Evolutionary conservation across 108 stramenopile genomes (phyloP), one percentile per base, ranked within the genome.

Genomic region (Schizochytrium sp.): DNA sequence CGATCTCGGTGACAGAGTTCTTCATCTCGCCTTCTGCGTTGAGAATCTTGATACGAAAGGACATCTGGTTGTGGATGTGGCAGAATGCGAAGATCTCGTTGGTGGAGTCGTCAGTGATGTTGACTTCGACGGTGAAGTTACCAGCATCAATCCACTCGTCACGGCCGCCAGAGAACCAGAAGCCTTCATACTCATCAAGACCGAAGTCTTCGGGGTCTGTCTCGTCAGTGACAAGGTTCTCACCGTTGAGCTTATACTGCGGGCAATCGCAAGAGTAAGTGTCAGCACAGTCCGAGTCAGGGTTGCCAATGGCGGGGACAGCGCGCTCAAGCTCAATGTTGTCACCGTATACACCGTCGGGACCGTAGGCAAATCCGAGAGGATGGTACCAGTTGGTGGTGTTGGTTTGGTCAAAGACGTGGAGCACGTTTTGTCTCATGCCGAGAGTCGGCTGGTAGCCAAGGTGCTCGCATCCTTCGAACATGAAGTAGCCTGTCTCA

Each of bases 61-160:
- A 83, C 95, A 96, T 96, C 50, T 61, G 89, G 88, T 94, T 87
- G 91, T 95, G 95, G 53, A 96, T 94, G 89, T 97, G 97, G 90
- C 97, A 97, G 88, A 97, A 97, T 91, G 96, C 96, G 88, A 97
- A 97, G 47, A 97, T 94, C 89, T 97, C 97, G 88, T 88, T 89
- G 0, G 91, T 93, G 57, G 10, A 19, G n/a, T 46, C 28, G 46
- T 91, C 91, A 4, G 92, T 91, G 46, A 96, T 94, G 28, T 91
- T 93, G 38, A 96, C 92, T 45, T 92, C 61, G 10, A 96, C 93
- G 47, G 91, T 93, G 91, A 95, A 96, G 38, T 89, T 57, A 19
- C 92, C 93, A 47, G 72, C 76, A 2, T 83, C 93, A n/a, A 91
- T 4, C 97, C 97, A 97, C 10, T 95, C 95, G 15, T 88, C 92